Conservation (phyloP, 2,329 filamentous ascomycete genomes). For the Xylaria arbuscula region DNA sequence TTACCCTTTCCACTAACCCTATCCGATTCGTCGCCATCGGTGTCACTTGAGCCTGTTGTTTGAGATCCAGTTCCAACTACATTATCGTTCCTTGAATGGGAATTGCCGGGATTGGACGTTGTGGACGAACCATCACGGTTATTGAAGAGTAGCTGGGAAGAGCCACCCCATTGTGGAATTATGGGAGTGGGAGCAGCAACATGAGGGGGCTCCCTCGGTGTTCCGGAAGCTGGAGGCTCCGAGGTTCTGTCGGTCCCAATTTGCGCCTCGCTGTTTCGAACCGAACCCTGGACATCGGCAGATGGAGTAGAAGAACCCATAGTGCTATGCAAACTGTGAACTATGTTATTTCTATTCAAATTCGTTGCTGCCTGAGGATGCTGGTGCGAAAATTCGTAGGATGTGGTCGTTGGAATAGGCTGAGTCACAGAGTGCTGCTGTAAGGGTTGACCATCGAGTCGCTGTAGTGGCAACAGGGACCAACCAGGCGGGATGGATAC, state of each 20-base stretch:
- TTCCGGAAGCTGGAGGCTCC: constrained; percentile 32
- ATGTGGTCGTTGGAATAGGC: constrained; percentile 29
- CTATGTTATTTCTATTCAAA: constrained; percentile 24
- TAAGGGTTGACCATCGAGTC: constrained; percentile 56
- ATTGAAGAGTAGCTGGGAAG: constrained; percentile 60
- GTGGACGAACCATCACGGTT: constrained; percentile 43
- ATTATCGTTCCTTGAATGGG: constrained; percentile 25
- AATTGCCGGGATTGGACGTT: constrained; percentile 20
- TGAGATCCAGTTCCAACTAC: constrained; percentile 7
- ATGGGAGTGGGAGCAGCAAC: constrained; percentile 62
- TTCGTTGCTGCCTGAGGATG: constrained; percentile 33
- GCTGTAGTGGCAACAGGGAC: constrained; percentile 71
- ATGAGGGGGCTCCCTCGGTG: constrained; percentile 44
- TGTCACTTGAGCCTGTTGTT: constrained; percentile 28
- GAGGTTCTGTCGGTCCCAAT: constrained; percentile 14
- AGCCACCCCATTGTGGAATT: constrained; percentile 63
- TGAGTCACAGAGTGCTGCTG: constrained; percentile 38
- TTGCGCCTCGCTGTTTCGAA: constrained; percentile 24
- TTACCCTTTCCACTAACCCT: constrained; percentile 40
- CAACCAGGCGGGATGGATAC: constrained; percentile 73
- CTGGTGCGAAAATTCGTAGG: constrained; percentile 35
- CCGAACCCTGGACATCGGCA: constrained; percentile 13
- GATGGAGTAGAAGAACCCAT: constrained; percentile 24
- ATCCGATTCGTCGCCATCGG: constrained; percentile 40
- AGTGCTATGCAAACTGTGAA: constrained; percentile 16